phyloP scores from a whole-genome alignment of 2,329 filamentous ascomycete genomes.

The Coniochaeta ligniaria region DNA sequence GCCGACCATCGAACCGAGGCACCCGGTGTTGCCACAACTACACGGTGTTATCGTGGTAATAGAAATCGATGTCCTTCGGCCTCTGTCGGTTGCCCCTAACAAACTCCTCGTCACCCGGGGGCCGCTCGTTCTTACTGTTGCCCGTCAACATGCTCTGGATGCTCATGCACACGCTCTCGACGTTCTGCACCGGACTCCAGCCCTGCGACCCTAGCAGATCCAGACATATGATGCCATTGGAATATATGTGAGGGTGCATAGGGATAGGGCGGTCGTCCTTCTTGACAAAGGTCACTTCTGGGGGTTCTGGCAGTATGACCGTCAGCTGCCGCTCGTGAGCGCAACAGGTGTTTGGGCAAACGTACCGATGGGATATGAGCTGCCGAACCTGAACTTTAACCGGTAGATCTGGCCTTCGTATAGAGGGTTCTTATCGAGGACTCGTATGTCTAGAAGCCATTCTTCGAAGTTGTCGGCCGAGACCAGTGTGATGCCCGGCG shows the following conservation, averaged over 20 bases:
- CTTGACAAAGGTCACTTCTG: slow-evolving; percentile 84
- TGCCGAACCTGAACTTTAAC: slow-evolving; percentile 79
- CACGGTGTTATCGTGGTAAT: slow-evolving; percentile 85
- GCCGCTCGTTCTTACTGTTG: slow-evolving; percentile 85
- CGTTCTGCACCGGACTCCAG: slow-evolving; percentile 95
- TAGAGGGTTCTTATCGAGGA: slow-evolving; percentile 84
- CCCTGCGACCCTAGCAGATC: slow-evolving; percentile 82
- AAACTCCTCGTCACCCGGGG: slow-evolving; percentile 85
- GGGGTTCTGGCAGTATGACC: slow-evolving; percentile 58
- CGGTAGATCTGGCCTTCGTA: slow-evolving; percentile 76
- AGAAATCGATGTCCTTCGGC: slow-evolving; percentile 84
- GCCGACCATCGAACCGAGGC: neutral
- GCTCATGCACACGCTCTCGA: slow-evolving; percentile 94
- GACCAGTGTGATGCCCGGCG: slow-evolving; percentile 70
- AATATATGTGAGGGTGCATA: slow-evolving; percentile 96
- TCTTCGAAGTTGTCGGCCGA: slow-evolving; percentile 76
- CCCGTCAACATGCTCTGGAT: slow-evolving; percentile 97
- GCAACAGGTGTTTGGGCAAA: neutral
- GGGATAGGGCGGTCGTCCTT: slow-evolving; percentile 64
- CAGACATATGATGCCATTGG: slow-evolving; percentile 96
- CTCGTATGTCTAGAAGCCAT: slow-evolving; percentile 88
- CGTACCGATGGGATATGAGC: slow-evolving; percentile 83
- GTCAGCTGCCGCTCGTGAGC: slow-evolving; percentile 4
- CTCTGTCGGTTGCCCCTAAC: slow-evolving; percentile 71
- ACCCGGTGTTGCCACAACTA: slow-evolving; percentile 21